Base-by-base conservation (phyloP, 2,329 filamentous ascomycete genomes). In the Xylariaceae sp. region DNA sequence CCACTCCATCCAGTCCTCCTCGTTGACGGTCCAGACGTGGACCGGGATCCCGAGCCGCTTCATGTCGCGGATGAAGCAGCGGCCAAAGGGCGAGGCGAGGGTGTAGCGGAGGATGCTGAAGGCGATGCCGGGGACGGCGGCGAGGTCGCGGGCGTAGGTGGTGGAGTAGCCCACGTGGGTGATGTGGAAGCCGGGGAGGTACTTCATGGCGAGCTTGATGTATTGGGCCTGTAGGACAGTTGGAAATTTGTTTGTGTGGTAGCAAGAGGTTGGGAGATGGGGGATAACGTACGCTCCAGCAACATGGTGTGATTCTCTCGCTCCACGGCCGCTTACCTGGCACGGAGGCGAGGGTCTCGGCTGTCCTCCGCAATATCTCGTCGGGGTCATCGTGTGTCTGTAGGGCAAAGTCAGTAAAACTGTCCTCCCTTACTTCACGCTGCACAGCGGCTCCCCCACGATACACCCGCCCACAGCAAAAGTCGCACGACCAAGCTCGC, bases 1-100 rank as follows among this genome's bases (percentile, higher is more conserved):
- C 88, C 89, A 95, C 53, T 81, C 76, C 90, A 97, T 96, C 64
- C 81, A 78, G 37, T 73, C 71, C 48, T 79, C 76, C 12, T 85
- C 76, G 60, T 97, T 95, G 38, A 95, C 86, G 0, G 90, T 96
- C 91, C 91, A 97, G 0, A 81, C 76, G 54, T 85, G 83, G 4
- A 96, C 68, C 3, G 76, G 74, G 17, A 85, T 74, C 13, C 72
- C 66, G 2, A 70, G 67, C 36, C 66, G 60, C 45, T 74, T 73
- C 19, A 79, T 77, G 41, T 83, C 75, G 11, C 71, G 69, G 13
- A 89, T 64, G 66, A 96, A 93, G 9, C 68, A 65, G 9, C 63
- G 59, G 7, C 89, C 89, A 28, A 79, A 68, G 0, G 81, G 81
- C 1, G 84, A 81, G 43, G 88, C 75, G 38, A 95, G 73, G 16